phyloP scores from a whole-genome alignment of 2,329 filamentous ascomycete species.

The Podosphaera xanthii region DNA sequence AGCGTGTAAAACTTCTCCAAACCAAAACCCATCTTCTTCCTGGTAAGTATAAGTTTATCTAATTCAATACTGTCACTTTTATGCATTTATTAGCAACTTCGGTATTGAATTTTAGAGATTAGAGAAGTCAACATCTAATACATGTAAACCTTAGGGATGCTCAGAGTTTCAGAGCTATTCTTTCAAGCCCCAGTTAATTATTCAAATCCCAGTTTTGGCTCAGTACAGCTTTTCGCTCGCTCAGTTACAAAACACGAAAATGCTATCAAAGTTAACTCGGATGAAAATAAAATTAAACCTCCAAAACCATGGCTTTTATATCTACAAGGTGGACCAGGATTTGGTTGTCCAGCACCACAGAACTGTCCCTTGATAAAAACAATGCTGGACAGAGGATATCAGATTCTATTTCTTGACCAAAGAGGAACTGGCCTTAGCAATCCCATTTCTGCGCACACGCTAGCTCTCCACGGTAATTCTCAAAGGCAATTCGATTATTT shows the following conservation, averaged over 20 bases:
- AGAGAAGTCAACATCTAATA: neutral
- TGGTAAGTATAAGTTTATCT: slow-evolving; percentile 2
- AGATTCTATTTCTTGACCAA: slow-evolving; percentile 72
- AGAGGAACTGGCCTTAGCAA: slow-evolving; percentile 71
- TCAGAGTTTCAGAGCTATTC: slow-evolving; percentile 61
- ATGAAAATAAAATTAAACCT: slow-evolving; percentile 21
- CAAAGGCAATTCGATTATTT: slow-evolving; percentile 58
- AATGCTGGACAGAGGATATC: slow-evolving; percentile 60
- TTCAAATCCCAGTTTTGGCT: slow-evolving; percentile 42
- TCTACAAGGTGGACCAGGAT: slow-evolving; percentile 70
- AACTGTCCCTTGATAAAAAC: slow-evolving; percentile 45
- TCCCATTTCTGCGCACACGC: slow-evolving; percentile 50
- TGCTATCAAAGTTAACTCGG: slow-evolving; percentile 18
- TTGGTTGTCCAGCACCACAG: slow-evolving; percentile 53
- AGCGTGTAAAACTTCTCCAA: slow-evolving; percentile 4
- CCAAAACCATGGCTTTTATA: slow-evolving; percentile 42
- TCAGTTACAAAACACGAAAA: slow-evolving; percentile 44
- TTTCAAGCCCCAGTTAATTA: slow-evolving; percentile 77
- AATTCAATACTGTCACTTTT: neutral
- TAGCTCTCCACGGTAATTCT: slow-evolving; percentile 39
- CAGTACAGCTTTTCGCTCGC: slow-evolving; percentile 56
- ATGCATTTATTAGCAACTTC: neutral
- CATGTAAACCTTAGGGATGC: slow-evolving; percentile 30
- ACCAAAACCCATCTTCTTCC: slow-evolving; percentile 4
- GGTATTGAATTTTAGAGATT: too few species aligned